Base-by-base conservation (phyloP, 192 early-diverging fungal species). In the Backusella australiensis region DNA sequence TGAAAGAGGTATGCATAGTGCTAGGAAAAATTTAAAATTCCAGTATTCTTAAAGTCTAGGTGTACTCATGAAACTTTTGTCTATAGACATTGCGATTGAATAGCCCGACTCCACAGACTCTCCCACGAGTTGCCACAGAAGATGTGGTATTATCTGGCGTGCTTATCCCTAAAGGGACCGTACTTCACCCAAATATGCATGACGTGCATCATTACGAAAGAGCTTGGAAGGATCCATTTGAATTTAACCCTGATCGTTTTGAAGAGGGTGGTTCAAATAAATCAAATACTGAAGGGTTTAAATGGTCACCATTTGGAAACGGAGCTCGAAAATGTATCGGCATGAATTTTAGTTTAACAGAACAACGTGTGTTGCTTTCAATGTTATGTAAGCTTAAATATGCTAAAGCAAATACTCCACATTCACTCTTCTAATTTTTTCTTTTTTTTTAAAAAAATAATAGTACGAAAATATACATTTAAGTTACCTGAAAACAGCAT, bases 1-100 rank as follows among this genome's bases (percentile, higher is more conserved):
- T 88, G 68, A 88, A 88, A 63, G 90, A 81, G 83, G 74, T 78
- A 42, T 49, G 19, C 6, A 49, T 49, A 49, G 6, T n/a, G 6
- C 19, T n/a, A n/a, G 15, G 4, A 44, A 17, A 44, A 4, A 12
- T 3, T 14, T 17, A 44, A 3, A 17, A 12, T 39, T 39, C 11
- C 0, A 39, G 9, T 0, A 0, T 44, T 44, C 15, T 44, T 44
- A 44, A 44, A 14, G 4, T 44, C 42, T 12, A 49, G 4, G 1
- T 19, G n/a, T n/a, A 21, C 46, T 49, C 19, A 49, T 7, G 6
- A 49, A 6, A n/a, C 1, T 49, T 49, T 49, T 6, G 1, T 49
- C 19, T 17, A 49, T 49, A 49, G 46, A 49, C 46, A 7, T 49
- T 49, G n/a, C 19, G 46, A 7, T 49, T 49, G n/a, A 49, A 49